Conservation (phyloP, 225 moss, liverwort and hornwort species). For the Sphagnum tenellum region DNA sequence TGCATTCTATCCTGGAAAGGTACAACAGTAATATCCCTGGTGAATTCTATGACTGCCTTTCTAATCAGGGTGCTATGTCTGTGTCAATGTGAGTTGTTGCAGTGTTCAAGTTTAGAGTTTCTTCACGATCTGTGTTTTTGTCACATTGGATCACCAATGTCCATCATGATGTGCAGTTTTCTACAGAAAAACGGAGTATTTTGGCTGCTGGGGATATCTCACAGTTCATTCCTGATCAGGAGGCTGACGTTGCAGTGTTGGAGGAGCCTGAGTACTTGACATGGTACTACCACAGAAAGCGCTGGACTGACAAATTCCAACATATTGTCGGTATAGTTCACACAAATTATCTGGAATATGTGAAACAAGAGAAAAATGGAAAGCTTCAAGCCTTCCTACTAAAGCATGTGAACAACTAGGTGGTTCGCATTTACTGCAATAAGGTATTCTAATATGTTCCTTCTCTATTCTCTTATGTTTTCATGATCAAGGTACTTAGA, state of each 20-base stretch:
- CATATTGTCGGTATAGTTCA: slow-evolving; percentile 91
- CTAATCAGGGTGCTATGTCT: too few relatives aligned
- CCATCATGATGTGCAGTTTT: slow-evolving; percentile 47
- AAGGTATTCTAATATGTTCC: slow-evolving; percentile 30
- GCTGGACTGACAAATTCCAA: slow-evolving; percentile 93
- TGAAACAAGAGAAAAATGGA: slow-evolving; percentile 83
- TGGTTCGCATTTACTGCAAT: slow-evolving; percentile 73
- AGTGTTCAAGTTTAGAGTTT: too few relatives aligned
- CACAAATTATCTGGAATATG: slow-evolving; percentile 96
- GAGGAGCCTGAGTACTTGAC: slow-evolving; percentile 94
- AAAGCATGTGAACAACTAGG: slow-evolving; percentile 69
- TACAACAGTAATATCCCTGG: slow-evolving; percentile 4
- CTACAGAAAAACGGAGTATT: slow-evolving; percentile 77
- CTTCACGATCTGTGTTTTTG: not conserved
- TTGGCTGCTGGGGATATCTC: slow-evolving; percentile 85
- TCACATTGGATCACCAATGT: not conserved
- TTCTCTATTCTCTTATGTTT: not conserved
- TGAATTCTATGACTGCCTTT: too few relatives aligned
- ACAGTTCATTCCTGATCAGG: slow-evolving; percentile 74
- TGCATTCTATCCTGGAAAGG: slow-evolving; percentile 90
- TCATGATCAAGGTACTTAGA: not conserved
- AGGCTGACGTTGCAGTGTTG: slow-evolving; percentile 86
- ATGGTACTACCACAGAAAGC: slow-evolving; percentile 90
- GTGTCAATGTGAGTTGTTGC: too few relatives aligned
- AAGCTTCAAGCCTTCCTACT: slow-evolving; percentile 59